Evolutionary conservation across 345 rosid species (phyloP), one percentile per base, ranked within the genome.

Genomic region (Populus ilicifolia): DNA sequence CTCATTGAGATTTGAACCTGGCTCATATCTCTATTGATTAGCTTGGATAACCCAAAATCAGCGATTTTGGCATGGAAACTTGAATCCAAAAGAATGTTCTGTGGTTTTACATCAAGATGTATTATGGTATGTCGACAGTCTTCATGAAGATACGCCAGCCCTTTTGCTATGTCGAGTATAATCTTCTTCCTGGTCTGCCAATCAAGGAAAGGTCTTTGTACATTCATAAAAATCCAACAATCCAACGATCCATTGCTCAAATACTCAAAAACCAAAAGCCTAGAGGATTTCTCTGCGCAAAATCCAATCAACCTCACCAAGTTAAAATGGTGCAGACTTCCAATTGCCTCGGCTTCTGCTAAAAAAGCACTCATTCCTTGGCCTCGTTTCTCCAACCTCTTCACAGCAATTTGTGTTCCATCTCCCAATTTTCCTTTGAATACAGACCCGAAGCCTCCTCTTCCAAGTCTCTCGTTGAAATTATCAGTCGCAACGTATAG

Each of bases 381-480:
- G 46, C 89, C 92, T 76, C 86, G 90, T 1, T 90, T 86, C 3
- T 89, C 92, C 90, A 94, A 90, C 21, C 88, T 82, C 88, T 94
- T 94, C 38, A 94, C 83, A 74, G 94, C 96, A 80, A 92, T 89
- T 87, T 90, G 90, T 75, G 79, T 86, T 9, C 98, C 96, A 84
- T 89, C 81, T 68, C 41, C 81, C 75, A 94, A 91, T 68, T 87
- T 91, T 18, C 97, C 97, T 25, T 88, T 85, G 64, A 89, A 92
- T 5, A 94, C 98, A 21, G 79, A 80, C 4, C 98, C 98, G 36
- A 94, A 94, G 14, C 90, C 93, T 77, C 98, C 97, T 3, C 90
- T 90, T n/a, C 98, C 98, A 71, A 92, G 69, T 63, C 84, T 88
- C 67, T 83, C 83, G 0, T 87, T 77, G 83, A 90, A 90, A 16